phyloP scores from a whole-genome alignment of 1,284 basidiomycete species.

The Malassezia restricta region DNA sequence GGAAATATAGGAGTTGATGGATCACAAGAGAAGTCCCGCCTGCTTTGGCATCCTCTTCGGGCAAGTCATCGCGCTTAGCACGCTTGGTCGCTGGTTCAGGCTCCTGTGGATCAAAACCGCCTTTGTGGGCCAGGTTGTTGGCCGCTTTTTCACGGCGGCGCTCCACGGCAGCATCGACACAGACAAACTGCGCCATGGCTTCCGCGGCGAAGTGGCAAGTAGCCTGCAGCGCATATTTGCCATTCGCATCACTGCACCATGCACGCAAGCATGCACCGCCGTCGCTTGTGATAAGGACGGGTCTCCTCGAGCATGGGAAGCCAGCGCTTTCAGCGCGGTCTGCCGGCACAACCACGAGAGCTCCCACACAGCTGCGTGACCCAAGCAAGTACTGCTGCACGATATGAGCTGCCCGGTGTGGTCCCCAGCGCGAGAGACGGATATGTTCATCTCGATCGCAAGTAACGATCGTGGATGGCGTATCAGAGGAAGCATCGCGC shows the following conservation, averaged over 20 bases:
- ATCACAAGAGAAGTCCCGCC: conserved; percentile 22
- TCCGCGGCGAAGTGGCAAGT: conserved; percentile 2
- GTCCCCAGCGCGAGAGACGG: conserved; percentile 40
- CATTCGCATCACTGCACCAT: conserved; percentile 13
- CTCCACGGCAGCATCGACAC: conserved; percentile 10
- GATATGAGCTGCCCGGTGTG: conserved; percentile 25
- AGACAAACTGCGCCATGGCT: conserved; percentile 1
- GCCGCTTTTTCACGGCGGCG: conserved; percentile 7
- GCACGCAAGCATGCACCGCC: conserved; percentile 27
- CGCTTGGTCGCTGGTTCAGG: conserved; percentile 1
- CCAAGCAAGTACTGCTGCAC: conserved; percentile 35
- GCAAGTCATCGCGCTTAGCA: background rate
- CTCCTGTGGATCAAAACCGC: conserved; percentile 7
- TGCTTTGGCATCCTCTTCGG: conserved; percentile 8
- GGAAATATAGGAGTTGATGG: conserved; percentile 20
- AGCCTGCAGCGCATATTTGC: background rate
- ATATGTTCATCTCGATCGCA: conserved; percentile 44
- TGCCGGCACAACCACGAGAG: conserved; percentile 19
- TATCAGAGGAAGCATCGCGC: conserved; percentile 2
- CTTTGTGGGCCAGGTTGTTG: conserved; percentile 1
- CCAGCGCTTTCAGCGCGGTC: background rate
- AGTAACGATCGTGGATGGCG: conserved; percentile 24
- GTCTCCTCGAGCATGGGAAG: conserved; percentile 2
- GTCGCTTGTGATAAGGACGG: conserved; percentile 25
- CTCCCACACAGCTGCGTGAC: conserved; percentile 28